A percentile compares a stretch with the other conserved stretches of the same genome.
Evolutionary conservation across 768 basidiomycete genomes (phyloP).

Genomic region (Mycena kentingensis): DNA sequence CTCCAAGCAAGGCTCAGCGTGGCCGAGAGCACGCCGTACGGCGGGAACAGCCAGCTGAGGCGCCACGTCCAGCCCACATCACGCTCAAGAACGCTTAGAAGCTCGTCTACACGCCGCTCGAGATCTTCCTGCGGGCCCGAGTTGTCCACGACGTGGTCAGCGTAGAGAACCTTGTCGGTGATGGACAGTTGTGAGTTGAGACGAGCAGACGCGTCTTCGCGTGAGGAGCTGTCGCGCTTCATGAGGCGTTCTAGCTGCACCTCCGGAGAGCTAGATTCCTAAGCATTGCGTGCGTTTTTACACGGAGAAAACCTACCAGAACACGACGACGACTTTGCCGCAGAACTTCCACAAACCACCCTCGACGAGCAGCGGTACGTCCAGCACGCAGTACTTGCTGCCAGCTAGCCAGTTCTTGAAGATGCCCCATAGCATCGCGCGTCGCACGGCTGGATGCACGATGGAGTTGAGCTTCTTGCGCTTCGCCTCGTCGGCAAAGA

Average conservation of each 20-base stretch:
- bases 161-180: slow-evolving; percentile 76
- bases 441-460: slow-evolving; percentile 87
- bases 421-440: slow-evolving; percentile 72
- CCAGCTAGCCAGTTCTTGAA: slow-evolving; percentile 76
- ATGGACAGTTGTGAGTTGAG: slow-evolving; percentile 83
- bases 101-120: slow-evolving; percentile 49
- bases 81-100: slow-evolving; percentile 47
- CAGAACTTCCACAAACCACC: slow-evolving; percentile 83
- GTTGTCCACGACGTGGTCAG: slow-evolving; percentile 88
- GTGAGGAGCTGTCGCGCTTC: slow-evolving; percentile 66
- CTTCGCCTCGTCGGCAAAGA: slow-evolving; percentile 78
- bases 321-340: slow-evolving; percentile 84
- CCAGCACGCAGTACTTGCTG: slow-evolving; percentile 77
- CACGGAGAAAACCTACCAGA: slow-evolving; percentile 60
- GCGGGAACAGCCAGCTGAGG: slow-evolving; percentile 64
- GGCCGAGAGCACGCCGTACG: slow-evolving; percentile 50
- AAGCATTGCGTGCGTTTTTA: neutral
- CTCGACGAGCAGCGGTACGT: slow-evolving; percentile 92
- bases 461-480: slow-evolving; percentile 78
- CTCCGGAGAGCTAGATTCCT: slow-evolving; percentile 63
- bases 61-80: slow-evolving; percentile 60
- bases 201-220: slow-evolving; percentile 70
- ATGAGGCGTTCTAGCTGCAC: slow-evolving; percentile 85
- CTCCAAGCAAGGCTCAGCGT: slow-evolving; percentile 31
- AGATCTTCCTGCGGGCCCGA: slow-evolving; percentile 75